Conservation (phyloP, 129 eudicot species). For the Mikania micrantha region DNA sequence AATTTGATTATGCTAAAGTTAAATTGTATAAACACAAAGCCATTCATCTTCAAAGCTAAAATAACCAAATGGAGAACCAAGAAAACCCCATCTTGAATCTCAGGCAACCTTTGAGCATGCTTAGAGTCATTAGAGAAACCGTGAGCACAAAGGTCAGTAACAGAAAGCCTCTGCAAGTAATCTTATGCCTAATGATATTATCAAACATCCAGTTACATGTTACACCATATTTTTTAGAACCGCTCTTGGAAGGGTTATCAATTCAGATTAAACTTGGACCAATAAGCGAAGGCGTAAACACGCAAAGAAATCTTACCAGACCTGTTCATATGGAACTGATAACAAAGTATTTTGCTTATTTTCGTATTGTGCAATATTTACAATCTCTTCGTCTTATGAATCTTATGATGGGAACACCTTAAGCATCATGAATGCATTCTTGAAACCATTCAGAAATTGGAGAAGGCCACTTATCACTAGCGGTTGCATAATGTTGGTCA, state of each 20-base stretch:
- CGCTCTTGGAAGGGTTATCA: too few species aligned
- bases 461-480: slow-evolving; percentile 14
- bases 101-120: slow-evolving; percentile 17
- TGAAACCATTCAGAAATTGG: slow-evolving; percentile 15
- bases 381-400: slow-evolving; percentile 21
- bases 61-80: slow-evolving; percentile 12
- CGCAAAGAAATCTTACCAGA: too few species aligned
- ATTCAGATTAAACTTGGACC: too few species aligned
- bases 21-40: background rate
- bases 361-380: background rate
- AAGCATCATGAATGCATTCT: slow-evolving; percentile 7
- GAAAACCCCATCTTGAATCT: slow-evolving; percentile 6
- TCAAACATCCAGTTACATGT: slow-evolving; percentile 7
- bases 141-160: slow-evolving; percentile 17
- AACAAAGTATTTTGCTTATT: too few species aligned
- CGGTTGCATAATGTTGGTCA: slow-evolving; percentile 19
- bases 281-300: too few species aligned
- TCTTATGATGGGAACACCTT: slow-evolving; percentile 18
- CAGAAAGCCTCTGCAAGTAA: slow-evolving; percentile 5
- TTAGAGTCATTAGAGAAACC: slow-evolving; percentile 23
- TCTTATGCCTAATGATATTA: slow-evolving; percentile 16
- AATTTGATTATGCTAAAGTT: background rate
- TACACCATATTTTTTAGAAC: background rate
- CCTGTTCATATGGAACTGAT: too few species aligned
- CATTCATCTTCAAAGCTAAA: background rate